Evolutionary conservation across 1,284 basidiomycete genomes (phyloP).

Genomic region (Salmacisia buchloeana): DNA sequence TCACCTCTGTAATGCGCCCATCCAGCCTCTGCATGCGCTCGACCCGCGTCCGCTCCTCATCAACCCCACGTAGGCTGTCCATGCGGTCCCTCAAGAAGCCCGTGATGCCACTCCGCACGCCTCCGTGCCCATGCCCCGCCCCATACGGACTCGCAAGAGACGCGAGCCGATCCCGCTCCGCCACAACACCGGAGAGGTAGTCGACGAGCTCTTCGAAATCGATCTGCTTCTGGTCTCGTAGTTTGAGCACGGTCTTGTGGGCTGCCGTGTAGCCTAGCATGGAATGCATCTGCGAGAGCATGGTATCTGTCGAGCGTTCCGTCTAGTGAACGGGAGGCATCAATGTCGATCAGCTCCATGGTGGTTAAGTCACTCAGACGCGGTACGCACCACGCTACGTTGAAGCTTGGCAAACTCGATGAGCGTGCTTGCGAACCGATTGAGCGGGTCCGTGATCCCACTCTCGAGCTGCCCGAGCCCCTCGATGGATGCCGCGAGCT

Average conservation of each 20-base stretch:
- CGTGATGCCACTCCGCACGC: conserved; percentile 58
- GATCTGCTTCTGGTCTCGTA: conserved; percentile 95
- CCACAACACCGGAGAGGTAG: conserved; percentile 82
- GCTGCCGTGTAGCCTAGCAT: conserved; percentile 80
- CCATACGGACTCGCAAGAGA: conserved; percentile 38
- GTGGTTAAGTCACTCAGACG: neutral
- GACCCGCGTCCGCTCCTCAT: conserved; percentile 85
- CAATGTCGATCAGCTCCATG: neutral
- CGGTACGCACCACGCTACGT: conserved; percentile 28
- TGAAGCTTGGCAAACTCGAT: conserved; percentile 61
- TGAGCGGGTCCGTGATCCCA: conserved; percentile 92
- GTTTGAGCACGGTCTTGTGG: conserved; percentile 81
- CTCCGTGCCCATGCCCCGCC: conserved; percentile 40
- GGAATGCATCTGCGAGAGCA: conserved; percentile 81
- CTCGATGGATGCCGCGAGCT: conserved; percentile 88
- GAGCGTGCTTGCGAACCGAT: conserved; percentile 89
- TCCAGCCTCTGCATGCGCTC: conserved; percentile 90
- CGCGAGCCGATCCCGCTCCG: conserved; percentile 78
- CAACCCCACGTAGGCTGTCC: conserved; percentile 81
- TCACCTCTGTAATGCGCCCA: conserved; percentile 84
- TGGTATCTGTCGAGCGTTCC: conserved; percentile 56
- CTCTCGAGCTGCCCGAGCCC: conserved; percentile 95
- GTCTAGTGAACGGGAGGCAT: conserved; percentile 25
- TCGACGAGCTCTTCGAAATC: conserved; percentile 97
- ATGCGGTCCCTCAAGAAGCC: conserved; percentile 91